A percentile compares a stretch with the other conserved stretches of the same genome.
Evolutionary conservation across 768 basidiomycete species (phyloP).

Genomic region (Suillus luteus): DNA sequence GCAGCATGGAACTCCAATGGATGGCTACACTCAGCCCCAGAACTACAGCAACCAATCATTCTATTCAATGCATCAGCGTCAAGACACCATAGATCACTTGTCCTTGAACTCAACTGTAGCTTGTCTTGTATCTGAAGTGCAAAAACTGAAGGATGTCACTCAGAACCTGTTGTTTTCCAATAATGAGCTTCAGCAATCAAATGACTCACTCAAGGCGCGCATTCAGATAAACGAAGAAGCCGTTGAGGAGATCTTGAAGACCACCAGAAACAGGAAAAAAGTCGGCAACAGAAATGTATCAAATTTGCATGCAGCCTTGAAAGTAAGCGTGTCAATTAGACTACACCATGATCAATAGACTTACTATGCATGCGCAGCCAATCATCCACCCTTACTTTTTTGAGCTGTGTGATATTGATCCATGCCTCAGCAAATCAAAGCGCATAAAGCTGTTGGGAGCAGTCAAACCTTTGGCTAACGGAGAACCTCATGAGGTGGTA

Average conservation of each 20-base stretch:
- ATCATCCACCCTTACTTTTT: too few relatives aligned
- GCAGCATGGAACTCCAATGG: neutral
- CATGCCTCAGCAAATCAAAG: too few relatives aligned
- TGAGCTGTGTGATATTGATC: too few relatives aligned
- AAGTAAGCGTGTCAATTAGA: neutral
- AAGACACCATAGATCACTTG: neutral
- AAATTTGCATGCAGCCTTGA: neutral
- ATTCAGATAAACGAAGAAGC: neutral
- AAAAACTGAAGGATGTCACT: slow-evolving; percentile 1
- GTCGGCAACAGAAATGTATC: neutral
- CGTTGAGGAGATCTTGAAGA: neutral
- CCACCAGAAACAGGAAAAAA: neutral
- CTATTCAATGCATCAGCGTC: neutral
- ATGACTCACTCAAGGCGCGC: neutral
- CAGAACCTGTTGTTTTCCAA: neutral
- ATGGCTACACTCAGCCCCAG: neutral
- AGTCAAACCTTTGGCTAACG: too few relatives aligned
- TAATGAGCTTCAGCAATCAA: neutral
- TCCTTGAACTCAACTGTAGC: neutral
- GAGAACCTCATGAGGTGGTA: too few relatives aligned
- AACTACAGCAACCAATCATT: neutral
- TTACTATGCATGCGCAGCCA: too few relatives aligned
- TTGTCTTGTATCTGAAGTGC: neutral
- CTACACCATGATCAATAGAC: neutral
- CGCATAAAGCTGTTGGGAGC: too few relatives aligned